Percentiles rank a stretch among this genome's conserved stretches.
phyloP scores from a whole-genome alignment of 352 stramenopile genomes.

The Pythium periplocum region DNA sequence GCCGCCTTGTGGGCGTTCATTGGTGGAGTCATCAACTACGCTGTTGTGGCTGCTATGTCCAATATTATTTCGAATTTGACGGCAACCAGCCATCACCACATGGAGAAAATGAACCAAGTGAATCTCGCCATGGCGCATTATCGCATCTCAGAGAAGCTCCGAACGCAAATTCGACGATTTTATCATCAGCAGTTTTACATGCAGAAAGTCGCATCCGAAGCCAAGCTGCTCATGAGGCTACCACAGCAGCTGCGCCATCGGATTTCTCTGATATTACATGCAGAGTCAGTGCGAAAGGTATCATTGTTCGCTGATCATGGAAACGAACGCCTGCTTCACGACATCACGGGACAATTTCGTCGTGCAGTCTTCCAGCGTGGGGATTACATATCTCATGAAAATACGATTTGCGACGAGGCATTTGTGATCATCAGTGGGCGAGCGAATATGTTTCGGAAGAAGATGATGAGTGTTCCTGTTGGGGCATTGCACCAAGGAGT shows the following conservation, averaged over 20 bases:
- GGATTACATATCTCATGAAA: conserved; percentile 62
- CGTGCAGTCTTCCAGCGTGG: conserved; percentile 65
- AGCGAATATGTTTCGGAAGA: conserved; percentile 56
- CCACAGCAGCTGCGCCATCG: conserved; percentile 70
- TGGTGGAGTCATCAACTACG: conserved; percentile 74
- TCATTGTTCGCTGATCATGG: conserved; percentile 44
- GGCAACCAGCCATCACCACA: conserved; percentile 43
- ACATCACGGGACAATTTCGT: conserved; percentile 76
- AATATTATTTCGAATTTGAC: conserved; percentile 60
- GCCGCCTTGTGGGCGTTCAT: conserved; percentile 73
- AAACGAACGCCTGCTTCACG: conserved; percentile 66
- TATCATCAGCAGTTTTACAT: conserved; percentile 63
- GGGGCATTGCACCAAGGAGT: conserved; percentile 53
- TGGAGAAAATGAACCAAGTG: conserved; percentile 60
- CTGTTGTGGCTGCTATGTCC: conserved; percentile 72
- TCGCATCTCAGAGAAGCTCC: conserved; percentile 43
- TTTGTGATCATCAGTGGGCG: conserved; percentile 53
- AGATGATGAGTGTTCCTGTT: conserved; percentile 36
- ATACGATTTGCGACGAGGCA: conserved; percentile 66
- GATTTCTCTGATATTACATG: conserved; percentile 70
- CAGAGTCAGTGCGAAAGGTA: conserved; percentile 46
- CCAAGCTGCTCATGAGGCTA: conserved; percentile 51
- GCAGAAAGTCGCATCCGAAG: conserved; percentile 65
- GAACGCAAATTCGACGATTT: conserved; percentile 60
- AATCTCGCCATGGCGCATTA: conserved; percentile 65